phyloP scores from a whole-genome alignment of 768 basidiomycete species.

The Fibroporia radiculosa region DNA sequence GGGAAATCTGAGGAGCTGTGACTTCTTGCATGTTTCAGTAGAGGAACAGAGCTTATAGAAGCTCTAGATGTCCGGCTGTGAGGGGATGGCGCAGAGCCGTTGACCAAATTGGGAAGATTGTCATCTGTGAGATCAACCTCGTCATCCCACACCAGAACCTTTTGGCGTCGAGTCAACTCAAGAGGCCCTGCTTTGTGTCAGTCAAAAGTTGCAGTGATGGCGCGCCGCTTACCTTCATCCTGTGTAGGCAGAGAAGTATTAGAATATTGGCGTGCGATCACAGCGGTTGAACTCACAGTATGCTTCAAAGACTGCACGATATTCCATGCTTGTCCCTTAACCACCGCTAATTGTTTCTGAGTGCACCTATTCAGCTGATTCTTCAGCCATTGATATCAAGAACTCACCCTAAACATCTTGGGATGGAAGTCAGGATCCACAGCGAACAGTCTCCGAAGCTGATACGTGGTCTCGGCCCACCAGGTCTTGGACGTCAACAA shows the following conservation, averaged over 20 bases:
- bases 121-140: conserved; percentile 70
- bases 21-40: conserved; percentile 49
- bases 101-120: conserved; percentile 26
- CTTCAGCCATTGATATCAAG: conserved; percentile 1
- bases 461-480: conserved; percentile 85
- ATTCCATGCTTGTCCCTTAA: conserved; percentile 91
- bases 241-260: conserved; percentile 20
- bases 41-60: conserved; percentile 56
- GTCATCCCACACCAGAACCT: conserved; percentile 81
- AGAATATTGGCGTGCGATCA: background rate
- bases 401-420: conserved; percentile 75
- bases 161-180: conserved; percentile 78
- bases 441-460: conserved; percentile 69
- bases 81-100: conserved; percentile 23
- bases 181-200: conserved; percentile 56
- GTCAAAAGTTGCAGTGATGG: background rate
- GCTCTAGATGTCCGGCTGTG: conserved; percentile 25
- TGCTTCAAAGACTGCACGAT: conserved; percentile 81
- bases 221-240: conserved; percentile 59
- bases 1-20: conserved; percentile 66
- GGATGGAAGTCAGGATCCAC: conserved; percentile 84
- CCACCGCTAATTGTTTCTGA: conserved; percentile 85
- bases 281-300: conserved; percentile 46
- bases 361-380: conserved; percentile 3
- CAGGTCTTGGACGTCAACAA: conserved; percentile 75